Base-by-base conservation (phyloP, 495 filamentous ascomycete genomes). In the Aspergillus mulundensis region DNA sequence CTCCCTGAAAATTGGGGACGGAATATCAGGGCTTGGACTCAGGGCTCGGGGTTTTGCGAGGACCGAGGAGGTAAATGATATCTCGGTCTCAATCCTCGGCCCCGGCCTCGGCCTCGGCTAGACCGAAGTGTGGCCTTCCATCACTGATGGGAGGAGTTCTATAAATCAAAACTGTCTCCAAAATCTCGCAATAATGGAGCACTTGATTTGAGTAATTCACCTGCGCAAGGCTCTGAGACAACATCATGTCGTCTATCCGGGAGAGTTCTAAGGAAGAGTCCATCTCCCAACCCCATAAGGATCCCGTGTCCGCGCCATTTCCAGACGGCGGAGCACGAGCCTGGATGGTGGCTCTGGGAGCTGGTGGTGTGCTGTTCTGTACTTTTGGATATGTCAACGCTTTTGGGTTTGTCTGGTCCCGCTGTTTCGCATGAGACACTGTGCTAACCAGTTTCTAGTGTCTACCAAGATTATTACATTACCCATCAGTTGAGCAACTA, bases 381-480 rank as follows among this genome's bases (percentile, higher is more conserved):
- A 51, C 53, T 10, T 81, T 81, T 59, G 83, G 82, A 0, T 70
- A 82, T 46, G 76, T 81, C 64, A 68, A 59, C 21, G 44, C 47
- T 15, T 51, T 40, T 36, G 57, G 62, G 8, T 46, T 28, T n/a
- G 43, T 7, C 28, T 7, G 23, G 2, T 14, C 11, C 32, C 32
- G 5, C 12, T 11, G 32, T 2, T 11, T 10, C 11, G 25, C 25
- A 28, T 36, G 32, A 6, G 12, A 11, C 11, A 10, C 7, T 36
- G 32, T 36, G 32, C 32, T 36, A 36, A 36, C 32, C 32, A 36
- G 11, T 6, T 2, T 14, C 8, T 14, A 36, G 62, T 8, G 58
- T 66, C 32, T 70, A 61, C 34, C 57, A 70, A 50, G 57, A 60
- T 20, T 69, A 70, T 48, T 72, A 72, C 49, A 41, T 57, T 23